Evolutionary conservation across 805 yeast genomes (phyloP).

Genomic region (Candida yuanshanica): DNA sequence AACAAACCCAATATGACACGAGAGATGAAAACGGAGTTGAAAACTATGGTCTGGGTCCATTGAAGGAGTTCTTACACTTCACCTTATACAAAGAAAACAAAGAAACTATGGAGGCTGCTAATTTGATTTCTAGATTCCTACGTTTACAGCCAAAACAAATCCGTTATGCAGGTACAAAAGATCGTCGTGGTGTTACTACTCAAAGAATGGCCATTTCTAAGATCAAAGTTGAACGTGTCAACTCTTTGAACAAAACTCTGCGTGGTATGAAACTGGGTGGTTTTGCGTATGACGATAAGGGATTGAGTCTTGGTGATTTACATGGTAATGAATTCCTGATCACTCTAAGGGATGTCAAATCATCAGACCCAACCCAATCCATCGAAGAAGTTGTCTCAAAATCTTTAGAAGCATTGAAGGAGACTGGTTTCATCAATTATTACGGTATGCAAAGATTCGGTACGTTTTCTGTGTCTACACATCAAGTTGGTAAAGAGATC

Average conservation of each 20-base stretch:
- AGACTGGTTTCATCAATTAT: slow-evolving; percentile 83
- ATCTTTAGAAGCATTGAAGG: slow-evolving; percentile 52
- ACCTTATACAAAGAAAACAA: slow-evolving; percentile 88
- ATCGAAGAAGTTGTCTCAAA: slow-evolving; percentile 42
- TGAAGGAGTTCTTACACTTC: slow-evolving; percentile 65
- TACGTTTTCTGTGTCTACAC: slow-evolving; percentile 90
- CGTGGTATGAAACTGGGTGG: slow-evolving; percentile 79
- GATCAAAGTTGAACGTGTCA: slow-evolving; percentile 68
- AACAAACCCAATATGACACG: slow-evolving; percentile 29
- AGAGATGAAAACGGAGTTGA: slow-evolving; percentile 45
- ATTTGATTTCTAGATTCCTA: slow-evolving; percentile 63
- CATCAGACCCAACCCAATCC: slow-evolving; percentile 27
- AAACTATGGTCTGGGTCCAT: slow-evolving; percentile 70
- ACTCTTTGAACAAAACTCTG: slow-evolving; percentile 67
- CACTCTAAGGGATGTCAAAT: slow-evolving; percentile 68
- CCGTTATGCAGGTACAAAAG: slow-evolving; percentile 93
- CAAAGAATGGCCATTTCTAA: slow-evolving; percentile 70
- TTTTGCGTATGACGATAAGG: slow-evolving; percentile 57
- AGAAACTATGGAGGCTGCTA: slow-evolving; percentile 95
- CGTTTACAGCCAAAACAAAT: slow-evolving; percentile 67
- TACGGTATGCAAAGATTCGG: slow-evolving; percentile 99
- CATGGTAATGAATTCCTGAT: slow-evolving; percentile 85
- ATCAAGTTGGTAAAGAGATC: slow-evolving; percentile 70
- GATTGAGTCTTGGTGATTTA: slow-evolving; percentile 74
- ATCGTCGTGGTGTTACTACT: slow-evolving; percentile 91